Evolutionary conservation across 768 basidiomycete genomes (phyloP), one percentile per base, ranked within the genome.

Genomic region (Suillus tomentosus): DNA sequence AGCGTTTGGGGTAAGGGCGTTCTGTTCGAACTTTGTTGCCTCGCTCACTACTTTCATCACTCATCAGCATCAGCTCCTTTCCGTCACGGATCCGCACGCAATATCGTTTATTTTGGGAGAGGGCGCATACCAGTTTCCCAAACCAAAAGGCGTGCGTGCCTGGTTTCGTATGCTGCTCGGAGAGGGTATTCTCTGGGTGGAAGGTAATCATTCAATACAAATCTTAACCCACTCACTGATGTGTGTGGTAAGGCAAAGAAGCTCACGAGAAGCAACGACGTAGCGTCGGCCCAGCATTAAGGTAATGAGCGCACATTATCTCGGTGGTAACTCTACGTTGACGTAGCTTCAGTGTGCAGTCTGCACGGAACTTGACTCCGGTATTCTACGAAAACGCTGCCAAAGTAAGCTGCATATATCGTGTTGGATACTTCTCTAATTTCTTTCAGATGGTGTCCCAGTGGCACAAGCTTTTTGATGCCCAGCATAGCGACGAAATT

Each of bases 101-200:
- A 82, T 88, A 54, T 73, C 74, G 3, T 85, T 82, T 62, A 85
- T 88, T 61, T 74, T 88, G 2, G 81, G 81, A 36, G 84, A 86
- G 68, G 81, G 79, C 14, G 79, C 81, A 0, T 88, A 87, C 69
- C 75, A 74, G 42, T 88, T 88, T 67, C 87, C 87, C 3, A 88
- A 88, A 72, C 85, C 87, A 10, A 73, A 78, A 56, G 87, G 87
- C 27, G 87, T 87, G 22, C 80, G 87, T 64, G 82, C 81, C 17
- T 89, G 87, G 87, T 88, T 88, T 69, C 79, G 79, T 63, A 82
- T 82, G 39, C 81, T 86, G 2, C 77, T 87, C 7, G 87, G 87
- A 14, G 81, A 87, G 73, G 87, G 87, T 24, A 84, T 89, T 62
- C 82, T 88, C 27, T 87, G 85, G 83, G 80, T 87, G 13, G 87